phyloP scores from a whole-genome alignment of 2,329 filamentous ascomycete species.

The Sporothrix globosa region DNA sequence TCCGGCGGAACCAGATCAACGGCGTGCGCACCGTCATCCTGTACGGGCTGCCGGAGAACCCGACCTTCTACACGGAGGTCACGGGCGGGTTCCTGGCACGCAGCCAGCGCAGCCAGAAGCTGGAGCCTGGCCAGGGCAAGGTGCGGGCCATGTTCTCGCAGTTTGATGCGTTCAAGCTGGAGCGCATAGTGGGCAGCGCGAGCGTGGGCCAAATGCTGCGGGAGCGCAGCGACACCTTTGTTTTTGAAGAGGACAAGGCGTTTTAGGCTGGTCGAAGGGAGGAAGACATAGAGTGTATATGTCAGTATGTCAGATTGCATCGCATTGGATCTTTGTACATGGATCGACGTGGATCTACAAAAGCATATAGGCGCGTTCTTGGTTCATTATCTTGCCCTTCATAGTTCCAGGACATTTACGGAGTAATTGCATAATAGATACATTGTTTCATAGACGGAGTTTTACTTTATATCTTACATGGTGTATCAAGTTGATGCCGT shows the following conservation, averaged over 20 bases:
- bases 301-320: background rate
- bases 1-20: conserved; percentile 79
- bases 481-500: conserved; percentile 26
- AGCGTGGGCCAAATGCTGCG: conserved; percentile 81
- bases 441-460: conserved; percentile 5
- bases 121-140: conserved; percentile 62
- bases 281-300: background rate
- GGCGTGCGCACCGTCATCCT: conserved; percentile 85
- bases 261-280: conserved; percentile 1
- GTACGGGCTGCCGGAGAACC: conserved; percentile 85
- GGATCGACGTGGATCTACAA: conserved; percentile 4
- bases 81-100: conserved; percentile 67
- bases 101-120: conserved; percentile 60
- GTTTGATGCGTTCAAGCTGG: conserved; percentile 86
- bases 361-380: conserved; percentile 23
- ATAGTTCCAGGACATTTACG: no score
- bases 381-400: background rate
- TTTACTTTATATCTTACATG: conserved; percentile 31
- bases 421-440: conserved; percentile 1
- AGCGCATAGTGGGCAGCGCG: conserved; percentile 81
- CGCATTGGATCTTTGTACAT: background rate
- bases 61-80: conserved; percentile 76
- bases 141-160: conserved; percentile 75
- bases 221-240: conserved; percentile 88
- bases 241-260: conserved; percentile 69